Conservation (phyloP, 2,329 filamentous ascomycete species). For the Cucurbitaria berberidis region DNA sequence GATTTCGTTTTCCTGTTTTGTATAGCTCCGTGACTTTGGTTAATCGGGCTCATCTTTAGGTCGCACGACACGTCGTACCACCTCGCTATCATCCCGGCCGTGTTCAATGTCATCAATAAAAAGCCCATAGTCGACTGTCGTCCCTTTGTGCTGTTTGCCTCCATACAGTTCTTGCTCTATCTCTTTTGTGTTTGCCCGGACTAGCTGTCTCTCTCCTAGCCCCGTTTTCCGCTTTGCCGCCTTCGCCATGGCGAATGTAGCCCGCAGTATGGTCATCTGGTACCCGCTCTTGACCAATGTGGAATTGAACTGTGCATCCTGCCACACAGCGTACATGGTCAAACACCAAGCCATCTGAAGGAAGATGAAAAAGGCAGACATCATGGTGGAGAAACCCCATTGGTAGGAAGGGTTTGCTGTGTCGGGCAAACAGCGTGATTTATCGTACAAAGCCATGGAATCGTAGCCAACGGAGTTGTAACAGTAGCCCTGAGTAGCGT, state of each 20-base stretch:
- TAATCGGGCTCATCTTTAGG: background rate
- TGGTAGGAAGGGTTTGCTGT: constrained; percentile 34
- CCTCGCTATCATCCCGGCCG: background rate
- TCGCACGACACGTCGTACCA: background rate
- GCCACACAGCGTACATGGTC: constrained; percentile 46
- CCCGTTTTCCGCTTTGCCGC: constrained; percentile 34
- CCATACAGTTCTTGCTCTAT: constrained; percentile 31
- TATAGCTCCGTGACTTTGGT: background rate
- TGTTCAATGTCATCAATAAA: constrained; percentile 15
- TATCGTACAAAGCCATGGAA: constrained; percentile 3
- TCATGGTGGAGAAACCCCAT: constrained; percentile 49
- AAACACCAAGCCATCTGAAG: constrained; percentile 39
- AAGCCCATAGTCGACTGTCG: constrained; percentile 18
- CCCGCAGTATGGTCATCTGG: constrained; percentile 40
- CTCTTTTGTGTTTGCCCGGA: constrained; percentile 20
- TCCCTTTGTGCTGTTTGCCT: constrained; percentile 9
- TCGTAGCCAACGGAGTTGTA: constrained; percentile 23
- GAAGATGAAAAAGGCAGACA: constrained; percentile 40
- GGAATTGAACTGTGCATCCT: constrained; percentile 39
- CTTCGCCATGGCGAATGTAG: constrained; percentile 35
- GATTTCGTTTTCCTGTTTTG: background rate
- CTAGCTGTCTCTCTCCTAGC: constrained; percentile 20
- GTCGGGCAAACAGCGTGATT: constrained; percentile 37
- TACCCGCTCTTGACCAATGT: constrained; percentile 35
- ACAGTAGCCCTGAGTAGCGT: constrained; percentile 22